Conservation (phyloP, 1,284 basidiomycete species). For the Cystobasidium slooffiae region DNA sequence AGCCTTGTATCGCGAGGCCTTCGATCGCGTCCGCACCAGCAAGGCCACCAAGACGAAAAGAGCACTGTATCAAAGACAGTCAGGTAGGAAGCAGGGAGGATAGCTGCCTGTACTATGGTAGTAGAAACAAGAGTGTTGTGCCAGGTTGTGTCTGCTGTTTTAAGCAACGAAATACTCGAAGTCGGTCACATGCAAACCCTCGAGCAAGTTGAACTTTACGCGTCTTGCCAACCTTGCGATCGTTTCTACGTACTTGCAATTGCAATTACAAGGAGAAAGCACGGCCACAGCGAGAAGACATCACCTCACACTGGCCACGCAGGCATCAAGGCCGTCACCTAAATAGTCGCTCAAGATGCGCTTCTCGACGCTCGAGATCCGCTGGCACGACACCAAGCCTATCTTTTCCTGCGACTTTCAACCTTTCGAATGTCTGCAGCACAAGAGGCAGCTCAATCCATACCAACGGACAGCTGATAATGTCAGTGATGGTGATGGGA, state of each 20-base stretch:
- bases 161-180: too few relatives aligned
- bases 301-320: too few relatives aligned
- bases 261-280: neutral
- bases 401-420: constrained; percentile 95
- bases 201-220: neutral
- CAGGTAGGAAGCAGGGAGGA: too few relatives aligned
- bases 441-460: constrained; percentile 70
- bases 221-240: neutral
- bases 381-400: constrained; percentile 89
- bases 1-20: too few relatives aligned
- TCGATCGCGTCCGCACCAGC: too few relatives aligned
- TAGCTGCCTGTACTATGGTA: too few relatives aligned
- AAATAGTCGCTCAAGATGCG: constrained; percentile 16
- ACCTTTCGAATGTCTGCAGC: constrained; percentile 61
- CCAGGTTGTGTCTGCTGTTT: too few relatives aligned
- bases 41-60: too few relatives aligned
- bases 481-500: constrained; percentile 54
- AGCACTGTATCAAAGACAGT: too few relatives aligned
- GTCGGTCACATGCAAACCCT: too few relatives aligned
- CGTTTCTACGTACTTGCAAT: neutral
- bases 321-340: neutral
- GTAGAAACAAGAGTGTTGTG: too few relatives aligned
- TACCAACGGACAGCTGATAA: constrained; percentile 60
- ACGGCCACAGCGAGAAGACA: neutral
- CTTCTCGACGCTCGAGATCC: constrained; percentile 60